Evolutionary conservation across 192 early-diverging fungal genomes (phyloP), one percentile per base, ranked within the genome.

Genomic region (Chytriomyces hyalinus): DNA sequence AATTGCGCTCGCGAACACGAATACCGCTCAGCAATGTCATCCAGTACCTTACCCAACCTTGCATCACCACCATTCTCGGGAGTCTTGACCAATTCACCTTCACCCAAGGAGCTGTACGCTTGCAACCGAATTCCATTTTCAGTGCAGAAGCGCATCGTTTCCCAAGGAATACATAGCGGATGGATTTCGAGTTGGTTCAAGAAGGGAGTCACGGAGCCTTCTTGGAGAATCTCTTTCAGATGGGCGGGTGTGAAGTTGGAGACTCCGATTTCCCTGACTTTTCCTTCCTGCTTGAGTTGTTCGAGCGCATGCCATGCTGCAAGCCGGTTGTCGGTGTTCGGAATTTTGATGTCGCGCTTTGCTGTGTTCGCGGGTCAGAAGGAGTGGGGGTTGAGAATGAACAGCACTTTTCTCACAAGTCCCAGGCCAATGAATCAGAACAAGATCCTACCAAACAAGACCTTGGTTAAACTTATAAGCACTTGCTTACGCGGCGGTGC

Each of bases 241-340:
- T 92, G 87, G 2, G 70, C 62, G 22, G 82, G 83, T 15, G 83
- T 78, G 81, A 88, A 92, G 64, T 94, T 94, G 48, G 85, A 88
- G 0, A 94, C 90, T 10, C 93, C 93, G 67, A 94, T 93, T 47
- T 81, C 82, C 46, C 86, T 82, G 70, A 85, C 87, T 69, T 84
- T 73, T 0, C 84, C 82, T 45, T 82, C 79, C 17, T 74, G 78
- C 60, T 69, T 24, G 45, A 81, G 71, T 13, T 57, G 51, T 67
- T 84, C 78, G 36, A 86, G 77, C 7, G 85, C 85, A 0, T 64
- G 68, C 82, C 82, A 86, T 13, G 79, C 79, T 28, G 50, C 81
- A 11, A 28, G 70, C 3, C 82, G 74, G 71, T 80, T 70, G 9
- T 53, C 68, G 8, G 50, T 70, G 49, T 67, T 71, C 0, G 80